These are phyloP conservation scores for Sugiyamaella floridensis DNA, from an alignment of 805 yeast species.

Conservation along the genomic window DNA sequence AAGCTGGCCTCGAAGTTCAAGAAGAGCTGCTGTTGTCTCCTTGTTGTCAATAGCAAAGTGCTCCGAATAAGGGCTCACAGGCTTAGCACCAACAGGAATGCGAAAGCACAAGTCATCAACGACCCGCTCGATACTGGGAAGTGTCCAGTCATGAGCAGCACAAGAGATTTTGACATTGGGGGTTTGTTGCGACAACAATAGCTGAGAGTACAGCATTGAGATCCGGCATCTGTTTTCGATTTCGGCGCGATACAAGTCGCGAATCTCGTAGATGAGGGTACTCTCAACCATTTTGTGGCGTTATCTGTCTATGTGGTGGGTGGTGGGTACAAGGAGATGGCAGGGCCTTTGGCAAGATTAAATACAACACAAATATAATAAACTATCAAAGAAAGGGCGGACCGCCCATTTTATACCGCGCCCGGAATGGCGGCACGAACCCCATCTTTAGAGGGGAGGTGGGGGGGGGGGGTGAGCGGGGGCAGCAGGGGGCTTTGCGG, in stretches of 20 bases:
- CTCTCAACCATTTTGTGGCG: constrained; percentile 5
- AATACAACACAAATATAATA: too few species aligned
- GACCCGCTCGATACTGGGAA: constrained; percentile 26
- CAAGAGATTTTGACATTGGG: constrained; percentile 26
- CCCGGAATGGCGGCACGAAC: neutral
- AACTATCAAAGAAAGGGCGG: too few species aligned
- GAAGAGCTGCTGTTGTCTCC: constrained; percentile 20
- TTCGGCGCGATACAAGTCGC: constrained; percentile 14
- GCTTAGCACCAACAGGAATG: constrained; percentile 20
- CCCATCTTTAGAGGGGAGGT: too few species aligned
- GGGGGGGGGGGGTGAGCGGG: too few species aligned
- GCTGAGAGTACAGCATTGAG: constrained; percentile 24
- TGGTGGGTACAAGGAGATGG: too few species aligned
- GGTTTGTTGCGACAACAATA: constrained; percentile 21
- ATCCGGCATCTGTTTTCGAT: constrained; percentile 32
- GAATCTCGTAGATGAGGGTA: constrained; percentile 1
- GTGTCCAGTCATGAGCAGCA: constrained; percentile 32
- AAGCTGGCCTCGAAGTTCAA: constrained; percentile 23
- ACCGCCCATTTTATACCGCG: neutral
- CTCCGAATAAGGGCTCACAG: constrained; percentile 24
- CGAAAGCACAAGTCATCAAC: constrained; percentile 26
- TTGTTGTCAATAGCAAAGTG: constrained; percentile 19
- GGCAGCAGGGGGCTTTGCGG: neutral
- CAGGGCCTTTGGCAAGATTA: too few species aligned
- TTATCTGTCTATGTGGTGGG: neutral